Conservation (phyloP, 306 rosid species). For the Oxytropis ochrocephala region DNA sequence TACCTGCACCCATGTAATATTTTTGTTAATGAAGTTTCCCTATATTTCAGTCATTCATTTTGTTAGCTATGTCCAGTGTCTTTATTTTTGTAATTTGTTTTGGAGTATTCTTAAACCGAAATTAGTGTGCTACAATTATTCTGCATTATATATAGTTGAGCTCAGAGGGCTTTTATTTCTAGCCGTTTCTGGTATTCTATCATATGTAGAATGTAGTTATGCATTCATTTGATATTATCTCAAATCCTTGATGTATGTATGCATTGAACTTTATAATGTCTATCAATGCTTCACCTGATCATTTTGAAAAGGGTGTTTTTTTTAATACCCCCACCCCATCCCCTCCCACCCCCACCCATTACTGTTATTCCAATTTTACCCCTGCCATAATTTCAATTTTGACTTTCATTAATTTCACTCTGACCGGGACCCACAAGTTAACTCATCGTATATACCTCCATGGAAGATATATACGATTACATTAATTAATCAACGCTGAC, state of each 20-base stretch:
- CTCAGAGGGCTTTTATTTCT: not conserved
- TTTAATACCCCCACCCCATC: too few relatives aligned
- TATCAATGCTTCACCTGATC: not conserved
- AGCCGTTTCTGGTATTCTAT: not conserved
- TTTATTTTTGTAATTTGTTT: not conserved
- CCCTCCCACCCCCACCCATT: too few relatives aligned
- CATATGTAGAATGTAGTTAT: too few relatives aligned
- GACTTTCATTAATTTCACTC: too few relatives aligned
- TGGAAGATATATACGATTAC: too few relatives aligned
- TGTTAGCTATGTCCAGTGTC: not conserved
- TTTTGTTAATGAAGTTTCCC: constrained; percentile 3
- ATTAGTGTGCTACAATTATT: not conserved
- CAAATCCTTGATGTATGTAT: not conserved
- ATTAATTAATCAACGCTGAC: too few relatives aligned
- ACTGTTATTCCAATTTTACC: too few relatives aligned
- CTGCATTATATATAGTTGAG: not conserved
- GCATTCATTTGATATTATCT: not conserved
- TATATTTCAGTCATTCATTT: constrained; percentile 5
- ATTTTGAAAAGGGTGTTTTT: too few relatives aligned
- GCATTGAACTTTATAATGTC: not conserved
- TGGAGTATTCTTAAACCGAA: not conserved
- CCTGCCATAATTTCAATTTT: too few relatives aligned
- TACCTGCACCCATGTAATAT: constrained; percentile 17
- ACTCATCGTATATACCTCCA: too few relatives aligned
- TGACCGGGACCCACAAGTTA: too few relatives aligned